Evolutionary conservation across 208 protist species (phyloP).

Genomic region (Leishmania tropica): DNA sequence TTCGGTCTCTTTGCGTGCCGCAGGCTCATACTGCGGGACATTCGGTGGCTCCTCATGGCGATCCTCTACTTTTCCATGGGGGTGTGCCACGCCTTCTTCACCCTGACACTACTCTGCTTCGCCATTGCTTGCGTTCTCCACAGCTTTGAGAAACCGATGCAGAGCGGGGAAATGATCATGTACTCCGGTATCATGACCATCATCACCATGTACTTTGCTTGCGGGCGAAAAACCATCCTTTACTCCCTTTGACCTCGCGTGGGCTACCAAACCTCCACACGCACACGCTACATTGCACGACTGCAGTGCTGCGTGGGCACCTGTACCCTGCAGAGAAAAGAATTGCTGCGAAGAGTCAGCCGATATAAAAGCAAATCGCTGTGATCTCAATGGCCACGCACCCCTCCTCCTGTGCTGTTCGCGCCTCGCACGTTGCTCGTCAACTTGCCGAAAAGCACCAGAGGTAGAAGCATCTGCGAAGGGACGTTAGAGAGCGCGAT

Average conservation of each 20-base stretch:
- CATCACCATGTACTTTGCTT: constrained; percentile 76
- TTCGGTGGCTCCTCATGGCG: constrained; percentile 57
- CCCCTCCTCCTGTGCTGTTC: not conserved
- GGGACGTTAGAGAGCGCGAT: not conserved
- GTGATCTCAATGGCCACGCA: not conserved
- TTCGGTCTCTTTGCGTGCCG: constrained; percentile 65
- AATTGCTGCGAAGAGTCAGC: not conserved
- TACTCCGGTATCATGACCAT: constrained; percentile 68
- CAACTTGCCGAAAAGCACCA: not conserved
- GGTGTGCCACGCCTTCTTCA: constrained; percentile 70
- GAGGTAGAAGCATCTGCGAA: not conserved
- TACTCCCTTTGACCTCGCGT: constrained; percentile 54
- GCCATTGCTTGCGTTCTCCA: constrained; percentile 67
- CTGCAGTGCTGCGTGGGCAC: not conserved
- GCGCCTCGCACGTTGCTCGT: not conserved
- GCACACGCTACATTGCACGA: not conserved
- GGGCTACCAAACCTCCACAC: not conserved
- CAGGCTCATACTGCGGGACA: constrained; percentile 54
- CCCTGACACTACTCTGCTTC: constrained; percentile 60
- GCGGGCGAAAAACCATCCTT: constrained; percentile 65
- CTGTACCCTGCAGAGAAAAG: not conserved
- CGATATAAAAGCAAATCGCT: not conserved
- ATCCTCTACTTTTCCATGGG: constrained; percentile 67
- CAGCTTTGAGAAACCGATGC: constrained; percentile 49
- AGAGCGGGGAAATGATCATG: constrained; percentile 47